These are phyloP conservation scores for Puya raimondii DNA, from an alignment of 176 grass and related monocot species.

Conservation along the genomic window DNA sequence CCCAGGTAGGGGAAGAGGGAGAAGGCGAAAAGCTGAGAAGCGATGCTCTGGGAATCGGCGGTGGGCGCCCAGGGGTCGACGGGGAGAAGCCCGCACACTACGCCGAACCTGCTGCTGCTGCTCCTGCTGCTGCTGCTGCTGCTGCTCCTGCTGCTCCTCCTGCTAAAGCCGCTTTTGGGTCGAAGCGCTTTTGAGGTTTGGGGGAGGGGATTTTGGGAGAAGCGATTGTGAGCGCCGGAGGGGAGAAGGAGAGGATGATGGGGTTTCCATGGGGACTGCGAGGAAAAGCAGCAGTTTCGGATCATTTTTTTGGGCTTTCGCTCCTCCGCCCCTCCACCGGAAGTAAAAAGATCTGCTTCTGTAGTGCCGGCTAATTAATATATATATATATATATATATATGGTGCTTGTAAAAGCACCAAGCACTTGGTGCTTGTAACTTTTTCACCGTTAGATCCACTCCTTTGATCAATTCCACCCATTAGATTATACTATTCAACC, in stretches of 20 bases:
- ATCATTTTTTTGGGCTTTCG: background rate
- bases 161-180: background rate
- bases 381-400: too few relatives aligned
- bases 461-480: too few relatives aligned
- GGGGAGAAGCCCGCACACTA: constrained; percentile 50
- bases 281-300: background rate
- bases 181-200: background rate
- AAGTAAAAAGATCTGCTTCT: too few relatives aligned
- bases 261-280: background rate
- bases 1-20: constrained; percentile 94
- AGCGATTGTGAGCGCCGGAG: background rate
- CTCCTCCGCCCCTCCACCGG: background rate
- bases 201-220: background rate
- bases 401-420: too few relatives aligned
- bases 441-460: too few relatives aligned
- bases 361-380: too few relatives aligned
- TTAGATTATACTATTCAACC: too few relatives aligned
- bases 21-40: constrained; percentile 81
- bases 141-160: background rate
- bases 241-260: background rate
- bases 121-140: background rate
- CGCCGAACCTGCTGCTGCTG: background rate
- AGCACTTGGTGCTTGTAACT: too few relatives aligned
- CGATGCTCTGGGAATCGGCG: constrained; percentile 73
- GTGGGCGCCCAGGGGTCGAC: constrained; percentile 84